Evolutionary conservation across 2,329 filamentous ascomycete genomes (phyloP).

Genomic region (Ambrosiella cleistominuta): DNA sequence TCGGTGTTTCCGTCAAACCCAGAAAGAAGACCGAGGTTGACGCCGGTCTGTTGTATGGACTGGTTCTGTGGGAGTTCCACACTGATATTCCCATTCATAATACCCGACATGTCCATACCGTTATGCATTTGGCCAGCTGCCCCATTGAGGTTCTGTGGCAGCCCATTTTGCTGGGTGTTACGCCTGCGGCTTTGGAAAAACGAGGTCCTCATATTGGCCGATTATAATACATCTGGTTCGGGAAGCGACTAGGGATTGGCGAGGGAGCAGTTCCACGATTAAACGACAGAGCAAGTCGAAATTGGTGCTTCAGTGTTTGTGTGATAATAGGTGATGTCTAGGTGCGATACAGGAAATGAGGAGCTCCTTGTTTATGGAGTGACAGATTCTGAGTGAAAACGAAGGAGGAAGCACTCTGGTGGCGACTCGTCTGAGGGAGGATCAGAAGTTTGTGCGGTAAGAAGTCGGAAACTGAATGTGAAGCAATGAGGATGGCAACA

Average conservation of each 20-base stretch:
- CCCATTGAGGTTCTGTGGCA: neutral
- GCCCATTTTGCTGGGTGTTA: neutral
- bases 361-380: no score
- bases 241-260: neutral
- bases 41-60: neutral
- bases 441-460: no score
- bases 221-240: slow-evolving; percentile 6
- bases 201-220: neutral
- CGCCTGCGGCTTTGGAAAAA: slow-evolving; percentile 1
- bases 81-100: neutral
- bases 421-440: no score
- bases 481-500: no score
- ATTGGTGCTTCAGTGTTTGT: neutral
- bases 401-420: no score
- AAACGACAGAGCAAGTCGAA: neutral
- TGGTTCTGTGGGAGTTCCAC: neutral
- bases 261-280: neutral
- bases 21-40: neutral
- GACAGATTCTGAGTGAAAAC: no score
- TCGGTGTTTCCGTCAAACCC: neutral
- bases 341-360: no score
- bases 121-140: neutral
- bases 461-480: no score
- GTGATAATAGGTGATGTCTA: neutral
- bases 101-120: neutral